Conservation (phyloP, 108 stramenopile species). For the Mediolabrus comicus region DNA sequence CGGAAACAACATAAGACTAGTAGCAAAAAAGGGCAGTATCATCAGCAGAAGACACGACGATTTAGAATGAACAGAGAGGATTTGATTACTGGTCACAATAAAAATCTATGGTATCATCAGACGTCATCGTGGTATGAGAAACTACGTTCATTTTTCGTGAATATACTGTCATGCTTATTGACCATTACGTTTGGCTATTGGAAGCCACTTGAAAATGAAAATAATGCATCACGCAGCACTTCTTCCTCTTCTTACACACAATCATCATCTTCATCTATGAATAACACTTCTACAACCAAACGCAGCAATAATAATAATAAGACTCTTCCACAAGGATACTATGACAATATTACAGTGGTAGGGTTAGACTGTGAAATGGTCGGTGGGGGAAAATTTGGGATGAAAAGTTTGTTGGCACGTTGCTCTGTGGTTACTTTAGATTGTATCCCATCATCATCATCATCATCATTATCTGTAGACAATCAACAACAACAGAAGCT, state of each 20-base stretch:
- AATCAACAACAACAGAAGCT: neutral
- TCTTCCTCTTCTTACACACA: no score
- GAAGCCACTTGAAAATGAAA: neutral
- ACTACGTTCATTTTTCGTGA: neutral
- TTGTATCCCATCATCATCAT: neutral
- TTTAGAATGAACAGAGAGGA: neutral
- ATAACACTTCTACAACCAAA: no score
- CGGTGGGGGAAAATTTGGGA: slow-evolving; percentile 40
- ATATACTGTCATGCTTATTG: neutral
- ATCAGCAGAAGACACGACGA: no score
- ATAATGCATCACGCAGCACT: neutral
- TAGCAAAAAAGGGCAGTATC: neutral
- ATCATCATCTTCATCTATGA: no score
- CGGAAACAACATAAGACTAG: neutral
- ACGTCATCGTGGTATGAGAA: neutral
- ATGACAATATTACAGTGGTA: slow-evolving; percentile 27
- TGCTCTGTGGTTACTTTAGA: slow-evolving; percentile 45
- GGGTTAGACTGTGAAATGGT: slow-evolving; percentile 60
- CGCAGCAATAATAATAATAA: neutral
- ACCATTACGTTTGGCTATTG: neutral
- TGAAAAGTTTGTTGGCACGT: slow-evolving; percentile 38
- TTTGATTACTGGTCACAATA: neutral
- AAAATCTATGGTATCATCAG: neutral
- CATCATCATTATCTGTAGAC: neutral
- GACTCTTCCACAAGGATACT: slow-evolving; percentile 8